These are phyloP conservation scores for Plectosphaerella sp. DNA, from an alignment of 2,329 filamentous ascomycete species.

Conservation along the genomic window DNA sequence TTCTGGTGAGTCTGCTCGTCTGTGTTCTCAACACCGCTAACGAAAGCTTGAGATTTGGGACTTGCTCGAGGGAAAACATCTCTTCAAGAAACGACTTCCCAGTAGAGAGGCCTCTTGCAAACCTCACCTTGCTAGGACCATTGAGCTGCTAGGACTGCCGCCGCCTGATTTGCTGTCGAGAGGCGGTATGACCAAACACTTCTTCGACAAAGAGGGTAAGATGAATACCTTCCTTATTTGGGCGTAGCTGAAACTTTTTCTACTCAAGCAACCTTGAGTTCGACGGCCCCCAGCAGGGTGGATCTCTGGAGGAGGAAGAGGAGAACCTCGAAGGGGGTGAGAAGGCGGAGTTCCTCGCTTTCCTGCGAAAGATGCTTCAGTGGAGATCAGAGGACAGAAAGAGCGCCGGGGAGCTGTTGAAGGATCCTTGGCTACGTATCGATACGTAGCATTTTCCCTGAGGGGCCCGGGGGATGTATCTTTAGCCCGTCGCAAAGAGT, in stretches of 20 bases:
- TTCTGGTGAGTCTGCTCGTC: slow-evolving; percentile 16
- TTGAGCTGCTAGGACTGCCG: slow-evolving; percentile 30
- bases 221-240: not conserved
- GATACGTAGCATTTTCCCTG: no score
- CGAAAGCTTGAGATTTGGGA: slow-evolving; percentile 21
- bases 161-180: slow-evolving; percentile 25
- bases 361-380: slow-evolving; percentile 17
- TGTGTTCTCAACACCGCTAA: not conserved
- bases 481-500: no score
- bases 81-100: slow-evolving; percentile 17
- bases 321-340: slow-evolving; percentile 11
- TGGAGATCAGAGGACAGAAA: slow-evolving; percentile 21
- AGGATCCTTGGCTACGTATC: slow-evolving; percentile 7
- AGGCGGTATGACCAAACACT: slow-evolving; percentile 16
- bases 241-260: not conserved
- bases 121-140: slow-evolving; percentile 27
- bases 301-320: slow-evolving; percentile 7
- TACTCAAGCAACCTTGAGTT: not conserved
- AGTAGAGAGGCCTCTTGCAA: slow-evolving; percentile 16
- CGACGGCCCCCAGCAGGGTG: slow-evolving; percentile 4
- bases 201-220: slow-evolving; percentile 17
- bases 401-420: slow-evolving; percentile 6
- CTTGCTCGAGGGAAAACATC: slow-evolving; percentile 21
- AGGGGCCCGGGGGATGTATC: no score
- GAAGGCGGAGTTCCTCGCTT: slow-evolving; percentile 13